phyloP scores from a whole-genome alignment of 1,284 basidiomycete species.

The Malassezia sympodialis region DNA sequence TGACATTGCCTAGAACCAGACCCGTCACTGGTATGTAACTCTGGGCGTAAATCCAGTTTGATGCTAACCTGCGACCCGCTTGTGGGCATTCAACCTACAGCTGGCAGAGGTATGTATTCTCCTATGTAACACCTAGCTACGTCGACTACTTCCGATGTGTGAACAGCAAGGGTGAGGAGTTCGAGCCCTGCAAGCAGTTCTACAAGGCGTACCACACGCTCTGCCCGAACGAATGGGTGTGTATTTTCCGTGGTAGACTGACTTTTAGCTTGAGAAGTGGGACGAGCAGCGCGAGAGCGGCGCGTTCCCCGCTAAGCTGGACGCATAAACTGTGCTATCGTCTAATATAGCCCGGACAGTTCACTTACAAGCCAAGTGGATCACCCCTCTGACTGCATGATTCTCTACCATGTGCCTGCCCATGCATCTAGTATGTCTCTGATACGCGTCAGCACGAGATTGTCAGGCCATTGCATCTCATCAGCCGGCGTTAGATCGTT shows the following conservation, averaged over 20 bases:
- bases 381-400: not conserved
- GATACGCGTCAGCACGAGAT: not conserved
- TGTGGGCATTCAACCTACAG: slow-evolving; percentile 8
- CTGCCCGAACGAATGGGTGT: slow-evolving; percentile 62
- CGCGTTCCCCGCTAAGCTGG: slow-evolving; percentile 43
- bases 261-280: slow-evolving; percentile 41
- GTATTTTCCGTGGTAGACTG: slow-evolving; percentile 13
- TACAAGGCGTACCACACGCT: slow-evolving; percentile 89
- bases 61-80: not conserved
- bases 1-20: slow-evolving; percentile 37
- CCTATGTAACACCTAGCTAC: slow-evolving; percentile 25
- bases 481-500: not conserved
- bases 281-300: slow-evolving; percentile 46
- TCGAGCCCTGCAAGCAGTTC: slow-evolving; percentile 96
- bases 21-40: slow-evolving; percentile 41
- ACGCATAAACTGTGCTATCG: slow-evolving; percentile 22
- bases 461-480: not conserved
- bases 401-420: not conserved
- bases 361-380: slow-evolving; percentile 1
- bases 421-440: not conserved
- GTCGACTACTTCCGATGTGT: slow-evolving; percentile 89
- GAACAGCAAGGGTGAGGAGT: slow-evolving; percentile 93
- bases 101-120: slow-evolving; percentile 42
- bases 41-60: not conserved
- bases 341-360: not conserved